phyloP scores from a whole-genome alignment of 129 eudicot species.

The Flaveria sonorensis region DNA sequence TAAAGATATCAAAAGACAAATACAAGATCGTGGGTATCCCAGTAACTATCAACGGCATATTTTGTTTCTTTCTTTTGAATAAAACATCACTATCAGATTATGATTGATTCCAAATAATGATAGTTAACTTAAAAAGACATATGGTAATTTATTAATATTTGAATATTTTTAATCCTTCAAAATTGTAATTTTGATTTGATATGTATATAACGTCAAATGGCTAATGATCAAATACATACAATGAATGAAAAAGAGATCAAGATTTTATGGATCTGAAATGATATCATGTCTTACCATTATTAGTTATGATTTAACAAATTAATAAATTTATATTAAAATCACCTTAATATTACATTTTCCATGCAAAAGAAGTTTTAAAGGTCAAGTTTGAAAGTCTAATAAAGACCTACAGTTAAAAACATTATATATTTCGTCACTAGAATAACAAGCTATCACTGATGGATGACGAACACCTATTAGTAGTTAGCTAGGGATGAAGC shows the following conservation, averaged over 20 bases:
- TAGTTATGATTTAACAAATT: neutral
- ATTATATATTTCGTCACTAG: too few relatives aligned
- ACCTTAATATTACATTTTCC: neutral
- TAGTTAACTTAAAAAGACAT: neutral
- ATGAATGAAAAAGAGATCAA: neutral
- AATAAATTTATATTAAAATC: neutral
- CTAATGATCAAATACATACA: neutral
- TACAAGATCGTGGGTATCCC: conserved; percentile 25
- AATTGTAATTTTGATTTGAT: neutral
- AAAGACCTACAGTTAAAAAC: too few relatives aligned
- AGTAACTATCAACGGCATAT: conserved; percentile 31
- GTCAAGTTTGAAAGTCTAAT: too few relatives aligned
- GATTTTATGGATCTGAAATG: neutral
- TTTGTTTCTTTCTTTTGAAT: conserved; percentile 24
- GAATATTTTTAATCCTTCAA: neutral
- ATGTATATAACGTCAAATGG: neutral
- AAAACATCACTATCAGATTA: neutral
- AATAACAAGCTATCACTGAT: too few relatives aligned
- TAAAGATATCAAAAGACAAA: conserved; percentile 30
- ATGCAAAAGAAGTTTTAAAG: too few relatives aligned
- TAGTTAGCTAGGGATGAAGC: too few relatives aligned
- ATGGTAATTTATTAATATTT: neutral
- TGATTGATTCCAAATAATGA: conserved; percentile 15
- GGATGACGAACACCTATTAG: too few relatives aligned
- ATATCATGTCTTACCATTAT: neutral